Conservation (phyloP, 1,139 yeast genomes). For the Arxiozyma heterogenica region DNA sequence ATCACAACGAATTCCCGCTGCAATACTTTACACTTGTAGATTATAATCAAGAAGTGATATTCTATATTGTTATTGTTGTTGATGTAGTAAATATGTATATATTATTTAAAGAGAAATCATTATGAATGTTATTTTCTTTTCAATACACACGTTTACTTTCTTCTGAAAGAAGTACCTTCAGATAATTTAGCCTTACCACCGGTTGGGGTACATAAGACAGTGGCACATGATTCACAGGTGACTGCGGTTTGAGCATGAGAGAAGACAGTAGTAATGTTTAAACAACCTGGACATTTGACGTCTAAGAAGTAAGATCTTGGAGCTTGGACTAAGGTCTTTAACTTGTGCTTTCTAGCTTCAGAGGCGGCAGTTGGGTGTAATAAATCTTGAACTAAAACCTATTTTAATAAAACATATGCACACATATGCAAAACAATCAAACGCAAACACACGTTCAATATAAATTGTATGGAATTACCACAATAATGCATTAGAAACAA, state of each 20-base stretch:
- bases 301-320: conserved; percentile 99
- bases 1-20: not conserved
- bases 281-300: conserved; percentile 98
- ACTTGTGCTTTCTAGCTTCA: conserved; percentile 95
- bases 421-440: not conserved
- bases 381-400: conserved; percentile 96
- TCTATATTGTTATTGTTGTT: not conserved
- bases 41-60: not conserved
- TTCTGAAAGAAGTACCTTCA: conserved; percentile 99
- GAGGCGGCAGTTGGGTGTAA: conserved; percentile 96
- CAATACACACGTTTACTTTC: conserved; percentile 50
- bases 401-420: conserved; percentile 7
- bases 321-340: conserved; percentile 91
- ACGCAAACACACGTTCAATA: not conserved
- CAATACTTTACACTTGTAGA: not conserved
- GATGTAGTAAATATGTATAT: not conserved
- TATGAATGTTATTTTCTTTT: conserved; percentile 7
- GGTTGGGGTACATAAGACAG: conserved; percentile 97
- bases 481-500: not conserved
- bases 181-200: conserved; percentile 99
- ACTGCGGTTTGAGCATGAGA: conserved; percentile 99
- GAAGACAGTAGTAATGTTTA: conserved; percentile 97
- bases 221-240: conserved; percentile 97
- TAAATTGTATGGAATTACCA: not conserved
- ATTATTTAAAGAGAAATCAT: conserved; percentile 3